These are phyloP conservation scores for Beauveria sp. DNA, from an alignment of 2,329 filamentous ascomycete genomes.

Conservation along the genomic window DNA sequence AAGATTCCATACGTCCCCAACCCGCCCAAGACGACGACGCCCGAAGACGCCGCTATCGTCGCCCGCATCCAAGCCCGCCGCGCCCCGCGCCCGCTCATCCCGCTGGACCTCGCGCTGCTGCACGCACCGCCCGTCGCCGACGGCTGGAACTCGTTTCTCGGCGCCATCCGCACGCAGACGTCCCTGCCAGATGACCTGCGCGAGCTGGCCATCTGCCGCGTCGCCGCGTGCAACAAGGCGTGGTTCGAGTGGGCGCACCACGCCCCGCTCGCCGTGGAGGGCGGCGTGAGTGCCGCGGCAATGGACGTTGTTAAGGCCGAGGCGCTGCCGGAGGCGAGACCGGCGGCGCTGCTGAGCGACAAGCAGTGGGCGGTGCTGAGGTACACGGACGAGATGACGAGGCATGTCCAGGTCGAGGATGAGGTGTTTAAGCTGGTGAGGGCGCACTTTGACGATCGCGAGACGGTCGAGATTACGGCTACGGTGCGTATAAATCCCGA, in stretches of 20 bases:
- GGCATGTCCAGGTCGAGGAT: slow-evolving; percentile 61
- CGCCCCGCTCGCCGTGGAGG: slow-evolving; percentile 55
- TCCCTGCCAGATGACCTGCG: slow-evolving; percentile 48
- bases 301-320: slow-evolving; percentile 37
- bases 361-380: slow-evolving; percentile 61
- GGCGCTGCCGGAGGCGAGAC: slow-evolving; percentile 21
- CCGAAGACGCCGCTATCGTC: slow-evolving; percentile 50
- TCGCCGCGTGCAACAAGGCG: slow-evolving; percentile 71
- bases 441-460: slow-evolving; percentile 55
- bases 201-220: slow-evolving; percentile 73
- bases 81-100: slow-evolving; percentile 59
- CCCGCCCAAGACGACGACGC: slow-evolving; percentile 36
- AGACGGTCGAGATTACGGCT: slow-evolving; percentile 74
- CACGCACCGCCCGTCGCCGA: slow-evolving; percentile 68
- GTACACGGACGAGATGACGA: slow-evolving; percentile 80
- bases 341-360: slow-evolving; percentile 38
- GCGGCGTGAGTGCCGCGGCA: slow-evolving; percentile 46
- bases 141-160: slow-evolving; percentile 66
- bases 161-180: slow-evolving; percentile 51
- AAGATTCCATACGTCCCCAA: slow-evolving; percentile 57
- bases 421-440: slow-evolving; percentile 58
- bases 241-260: slow-evolving; percentile 85
- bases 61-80: slow-evolving; percentile 58
- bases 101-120: slow-evolving; percentile 68
- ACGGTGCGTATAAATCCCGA: slow-evolving; percentile 42